Base-by-base conservation (phyloP, 441 rosid genomes). In the Adansonia madagascariensis region DNA sequence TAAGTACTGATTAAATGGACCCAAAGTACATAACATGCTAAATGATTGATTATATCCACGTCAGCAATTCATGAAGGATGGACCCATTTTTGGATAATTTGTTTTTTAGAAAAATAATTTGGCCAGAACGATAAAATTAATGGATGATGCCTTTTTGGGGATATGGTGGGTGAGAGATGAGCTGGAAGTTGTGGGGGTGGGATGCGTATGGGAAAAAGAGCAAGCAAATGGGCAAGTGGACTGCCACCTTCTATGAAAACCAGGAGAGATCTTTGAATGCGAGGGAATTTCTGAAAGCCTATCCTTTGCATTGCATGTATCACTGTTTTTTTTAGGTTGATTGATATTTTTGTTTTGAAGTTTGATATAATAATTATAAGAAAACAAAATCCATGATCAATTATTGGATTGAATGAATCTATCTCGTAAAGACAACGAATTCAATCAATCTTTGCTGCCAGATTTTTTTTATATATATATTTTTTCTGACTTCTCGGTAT, bases 361-460 rank as follows among this genome's bases (percentile, higher is more conserved):
- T 31, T 52, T 9, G 17, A n/a, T 46, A 22, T 44, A 8, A 7
- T 39, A 39, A 77, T 31, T 27, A 24, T 27, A 24, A 20, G 1
- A 24, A 3, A 60, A 24, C 41, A 27, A 61, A 11, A 61, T 61
- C 43, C 17, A 61, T 12, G 8, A 61, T 53, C 73, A 78, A 78
- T 77, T 77, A 77, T 77, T 77, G 63, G 63, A n/a, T 3, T 61
- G 43, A 47, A 43, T 70, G 61, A 70, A 69, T 27, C 22, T 18
- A 49, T 6, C 14, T 41, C 66, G 3, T 31, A 31, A 31, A 31
- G 44, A 11, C 1, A 18, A 53, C 8, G 4, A 24, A 53, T 4
- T 67, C 15, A 17, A 43, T 66, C 74, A n/a, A 31, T 22, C 6
- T 35, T 4, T 11, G 56, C 6, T 20, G 63, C 31, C 63, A 20